A percentile compares a stretch with the other conserved stretches of the same genome.
Evolutionary conservation across 805 yeast genomes (phyloP).

Genomic region (Candida alai): DNA sequence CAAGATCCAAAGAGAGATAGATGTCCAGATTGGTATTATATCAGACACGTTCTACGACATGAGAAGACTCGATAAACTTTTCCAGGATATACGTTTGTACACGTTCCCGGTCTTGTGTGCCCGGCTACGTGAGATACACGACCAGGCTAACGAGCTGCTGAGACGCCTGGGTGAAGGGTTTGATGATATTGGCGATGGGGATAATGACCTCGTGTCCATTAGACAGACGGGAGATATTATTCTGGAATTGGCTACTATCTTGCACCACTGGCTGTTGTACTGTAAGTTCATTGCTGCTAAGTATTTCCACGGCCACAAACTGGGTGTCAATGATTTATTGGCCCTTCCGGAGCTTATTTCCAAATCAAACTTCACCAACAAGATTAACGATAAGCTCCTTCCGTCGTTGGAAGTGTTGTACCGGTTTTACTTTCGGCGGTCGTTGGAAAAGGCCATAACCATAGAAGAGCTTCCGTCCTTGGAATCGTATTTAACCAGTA

Average conservation of each 20-base stretch:
- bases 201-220: conserved; percentile 43
- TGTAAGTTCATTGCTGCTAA: conserved; percentile 66
- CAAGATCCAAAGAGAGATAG: conserved; percentile 81
- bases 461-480: conserved; percentile 70
- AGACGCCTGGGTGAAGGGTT: conserved; percentile 5
- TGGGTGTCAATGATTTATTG: conserved; percentile 34
- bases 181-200: conserved; percentile 4
- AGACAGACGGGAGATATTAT: conserved; percentile 63
- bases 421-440: conserved; percentile 65
- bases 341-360: conserved; percentile 50
- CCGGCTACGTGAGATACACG: conserved; percentile 13
- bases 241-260: conserved; percentile 68
- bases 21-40: conserved; percentile 86
- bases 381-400: conserved; percentile 48
- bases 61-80: conserved; percentile 51
- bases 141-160: conserved; percentile 8
- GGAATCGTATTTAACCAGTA: conserved; percentile 33
- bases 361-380: conserved; percentile 52
- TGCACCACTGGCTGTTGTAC: conserved; percentile 84
- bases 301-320: conserved; percentile 37
- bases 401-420: conserved; percentile 64
- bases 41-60: conserved; percentile 82
- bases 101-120: conserved; percentile 24
- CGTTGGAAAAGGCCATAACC: conserved; percentile 76
- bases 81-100: conserved; percentile 56